Percentiles rank a stretch among this genome's conserved stretches.
phyloP scores from a whole-genome alignment of 2,329 filamentous ascomycete genomes.

The Neodidymelliopsis sp. region DNA sequence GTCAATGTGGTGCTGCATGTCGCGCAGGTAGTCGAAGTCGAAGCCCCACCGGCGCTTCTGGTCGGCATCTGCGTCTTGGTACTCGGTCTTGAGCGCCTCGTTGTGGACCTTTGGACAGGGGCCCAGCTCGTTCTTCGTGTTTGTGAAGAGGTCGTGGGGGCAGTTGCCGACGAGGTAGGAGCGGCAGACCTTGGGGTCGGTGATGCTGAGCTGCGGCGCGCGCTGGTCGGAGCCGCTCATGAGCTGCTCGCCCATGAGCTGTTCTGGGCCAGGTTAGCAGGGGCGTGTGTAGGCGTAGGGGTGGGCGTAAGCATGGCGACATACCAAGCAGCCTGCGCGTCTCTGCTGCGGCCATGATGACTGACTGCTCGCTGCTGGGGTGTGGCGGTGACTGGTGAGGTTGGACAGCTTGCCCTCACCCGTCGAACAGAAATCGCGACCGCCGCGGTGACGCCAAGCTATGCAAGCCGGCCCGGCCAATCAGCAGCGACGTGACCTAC shows the following conservation, averaged over 20 bases:
- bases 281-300: neutral
- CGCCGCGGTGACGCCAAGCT: constrained; percentile 29
- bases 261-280: constrained; percentile 65
- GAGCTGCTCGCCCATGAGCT: constrained; percentile 78
- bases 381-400: constrained; percentile 18
- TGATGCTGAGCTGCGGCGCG: constrained; percentile 83
- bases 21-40: constrained; percentile 95
- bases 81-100: constrained; percentile 88
- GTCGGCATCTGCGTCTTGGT: constrained; percentile 73
- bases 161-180: constrained; percentile 94
- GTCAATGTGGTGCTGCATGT: constrained; percentile 96
- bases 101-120: constrained; percentile 87
- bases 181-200: constrained; percentile 91
- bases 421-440: constrained; percentile 34
- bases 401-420: constrained; percentile 1
- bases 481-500: constrained; percentile 26
- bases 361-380: neutral
- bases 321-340: constrained; percentile 91
- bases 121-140: constrained; percentile 97
- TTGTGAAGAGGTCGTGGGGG: constrained; percentile 98
- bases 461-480: constrained; percentile 29
- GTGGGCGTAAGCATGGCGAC: constrained; percentile 18
- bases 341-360: constrained; percentile 92
- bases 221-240: constrained; percentile 78
- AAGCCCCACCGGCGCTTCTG: constrained; percentile 85